Evolutionary conservation across 176 grass and related monocot genomes (phyloP).

Genomic region (Olyra latifolia): DNA sequence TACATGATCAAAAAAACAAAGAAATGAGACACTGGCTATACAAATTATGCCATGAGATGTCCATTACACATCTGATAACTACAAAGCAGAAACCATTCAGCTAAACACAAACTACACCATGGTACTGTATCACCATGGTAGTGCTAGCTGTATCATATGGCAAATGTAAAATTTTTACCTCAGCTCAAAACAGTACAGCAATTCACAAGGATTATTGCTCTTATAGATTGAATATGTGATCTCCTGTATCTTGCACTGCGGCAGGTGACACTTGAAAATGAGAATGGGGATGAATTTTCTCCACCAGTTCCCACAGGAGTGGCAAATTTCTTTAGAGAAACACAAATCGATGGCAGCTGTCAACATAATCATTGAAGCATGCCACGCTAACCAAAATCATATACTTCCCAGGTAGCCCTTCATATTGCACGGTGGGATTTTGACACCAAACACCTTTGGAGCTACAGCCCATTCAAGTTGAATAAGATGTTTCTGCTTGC

Average conservation of each 20-base stretch:
- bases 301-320: not conserved
- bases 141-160: not conserved
- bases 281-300: not conserved
- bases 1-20: not conserved
- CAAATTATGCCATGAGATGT: not conserved
- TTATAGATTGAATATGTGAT: not conserved
- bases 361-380: not conserved
- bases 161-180: slow-evolving; percentile 10
- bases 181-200: not conserved
- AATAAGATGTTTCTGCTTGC: slow-evolving; percentile 16
- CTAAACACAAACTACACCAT: not conserved
- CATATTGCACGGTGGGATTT: not conserved
- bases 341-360: not conserved
- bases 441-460: not conserved
- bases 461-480: slow-evolving; percentile 19
- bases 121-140: not conserved
- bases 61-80: not conserved
- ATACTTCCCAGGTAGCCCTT: slow-evolving; percentile 7
- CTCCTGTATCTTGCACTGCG: slow-evolving; percentile 1
- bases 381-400: slow-evolving; percentile 10
- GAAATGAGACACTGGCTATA: not conserved
- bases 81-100: not conserved
- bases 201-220: not conserved
- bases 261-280: not conserved
- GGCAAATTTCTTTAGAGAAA: not conserved